A percentile compares a stretch with the other conserved stretches of the same genome.
Evolutionary conservation across 1,284 basidiomycete species (phyloP).

Genomic region (Microbotryomycetes sp.): DNA sequence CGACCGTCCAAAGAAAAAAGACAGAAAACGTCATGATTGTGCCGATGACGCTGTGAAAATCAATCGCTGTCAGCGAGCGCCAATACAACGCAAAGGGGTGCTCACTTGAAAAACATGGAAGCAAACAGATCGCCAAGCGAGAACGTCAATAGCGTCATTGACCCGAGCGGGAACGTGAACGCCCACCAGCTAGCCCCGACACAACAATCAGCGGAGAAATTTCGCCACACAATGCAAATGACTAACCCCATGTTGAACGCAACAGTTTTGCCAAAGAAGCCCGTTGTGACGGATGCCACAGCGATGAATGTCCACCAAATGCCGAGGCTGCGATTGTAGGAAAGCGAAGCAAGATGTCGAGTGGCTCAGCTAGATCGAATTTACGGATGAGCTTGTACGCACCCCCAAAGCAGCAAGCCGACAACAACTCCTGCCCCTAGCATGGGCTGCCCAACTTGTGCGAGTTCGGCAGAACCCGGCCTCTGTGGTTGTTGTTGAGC

Average conservation of each 20-base stretch:
- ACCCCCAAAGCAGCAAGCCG: constrained; percentile 34
- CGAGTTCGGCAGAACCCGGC: constrained; percentile 8
- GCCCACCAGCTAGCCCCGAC: constrained; percentile 5
- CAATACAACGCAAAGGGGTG: no score
- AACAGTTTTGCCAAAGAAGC: constrained; percentile 14
- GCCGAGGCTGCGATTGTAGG: constrained; percentile 16
- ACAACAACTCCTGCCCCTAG: constrained; percentile 30
- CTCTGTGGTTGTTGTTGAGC: constrained; percentile 10
- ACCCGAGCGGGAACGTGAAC: constrained; percentile 32
- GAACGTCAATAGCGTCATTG: constrained; percentile 34
- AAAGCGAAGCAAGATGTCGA: no score
- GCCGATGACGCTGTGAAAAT: constrained; percentile 22
- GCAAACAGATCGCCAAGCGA: constrained; percentile 31
- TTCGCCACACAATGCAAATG: background rate
- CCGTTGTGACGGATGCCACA: constrained; percentile 18
- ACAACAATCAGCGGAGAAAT: background rate
- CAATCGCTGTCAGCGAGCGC: background rate
- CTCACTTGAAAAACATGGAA: constrained; percentile 34
- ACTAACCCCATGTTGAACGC: constrained; percentile 31
- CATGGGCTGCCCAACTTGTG: constrained; percentile 17
- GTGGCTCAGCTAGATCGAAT: background rate
- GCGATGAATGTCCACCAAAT: constrained; percentile 35
- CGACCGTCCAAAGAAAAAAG: constrained; percentile 17
- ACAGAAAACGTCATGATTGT: constrained; percentile 26
- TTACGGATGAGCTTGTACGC: background rate